Evolutionary conservation across 192 early-diverging fungal species (phyloP).

Genomic region (Backusella circina): DNA sequence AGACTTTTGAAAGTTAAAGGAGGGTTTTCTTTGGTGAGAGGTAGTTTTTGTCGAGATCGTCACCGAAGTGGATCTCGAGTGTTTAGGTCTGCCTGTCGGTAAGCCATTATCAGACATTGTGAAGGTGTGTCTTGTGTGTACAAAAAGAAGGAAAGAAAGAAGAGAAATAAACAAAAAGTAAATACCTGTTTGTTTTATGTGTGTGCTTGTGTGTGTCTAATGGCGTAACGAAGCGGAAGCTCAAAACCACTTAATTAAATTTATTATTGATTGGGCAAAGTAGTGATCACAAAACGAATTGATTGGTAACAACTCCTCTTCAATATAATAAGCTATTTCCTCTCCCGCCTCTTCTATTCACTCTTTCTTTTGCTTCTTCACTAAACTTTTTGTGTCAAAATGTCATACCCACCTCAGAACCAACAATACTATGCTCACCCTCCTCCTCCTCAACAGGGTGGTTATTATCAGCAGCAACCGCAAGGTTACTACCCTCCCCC

Average conservation of each 20-base stretch:
- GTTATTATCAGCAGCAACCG: conserved; percentile 6
- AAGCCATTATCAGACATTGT: conserved; percentile 6
- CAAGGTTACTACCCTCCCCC: conserved; percentile 22
- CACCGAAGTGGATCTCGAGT: conserved; percentile 28
- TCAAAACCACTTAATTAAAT: background rate
- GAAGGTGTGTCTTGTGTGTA: background rate
- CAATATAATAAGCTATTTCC: background rate
- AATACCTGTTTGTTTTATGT: background rate
- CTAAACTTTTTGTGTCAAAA: background rate
- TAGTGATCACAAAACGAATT: background rate
- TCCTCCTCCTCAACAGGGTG: background rate
- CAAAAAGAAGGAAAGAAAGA: background rate
- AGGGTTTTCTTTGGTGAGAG: conserved; percentile 27
- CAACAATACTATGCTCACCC: background rate
- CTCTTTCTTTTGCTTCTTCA: background rate
- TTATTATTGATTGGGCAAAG: background rate
- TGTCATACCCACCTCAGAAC: background rate
- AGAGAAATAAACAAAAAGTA: background rate
- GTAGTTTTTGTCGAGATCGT: conserved; percentile 9
- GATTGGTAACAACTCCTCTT: background rate
- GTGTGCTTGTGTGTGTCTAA: background rate
- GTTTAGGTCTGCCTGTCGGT: conserved; percentile 8
- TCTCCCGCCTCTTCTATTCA: background rate
- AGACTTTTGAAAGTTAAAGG: background rate
- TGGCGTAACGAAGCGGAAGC: background rate